Base-by-base conservation (phyloP, 495 filamentous ascomycete genomes). In the Bryoglossum gracile region DNA sequence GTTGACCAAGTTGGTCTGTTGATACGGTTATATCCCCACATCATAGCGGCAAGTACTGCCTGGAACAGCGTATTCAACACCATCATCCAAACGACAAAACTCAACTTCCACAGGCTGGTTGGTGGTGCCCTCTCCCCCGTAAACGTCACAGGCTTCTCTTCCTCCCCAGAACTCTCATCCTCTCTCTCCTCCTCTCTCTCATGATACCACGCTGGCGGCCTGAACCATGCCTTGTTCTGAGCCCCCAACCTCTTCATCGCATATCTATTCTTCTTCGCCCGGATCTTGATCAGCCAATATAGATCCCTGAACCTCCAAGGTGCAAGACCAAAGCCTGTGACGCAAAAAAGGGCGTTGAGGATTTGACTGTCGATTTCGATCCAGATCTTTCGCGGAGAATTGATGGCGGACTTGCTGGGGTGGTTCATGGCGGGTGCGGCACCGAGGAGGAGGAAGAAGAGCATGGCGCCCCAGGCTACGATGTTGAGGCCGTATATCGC, bases 381-480 rank as follows among this genome's bases (percentile, higher is more conserved):
- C 89, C 88, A 94, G 46, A 81, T 78, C 13, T 82, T 70, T 6
- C 85, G 77, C 0, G 82, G 76, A 0, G 78, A 83, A 54, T 89
- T 17, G 35, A 47, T 51, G 17, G 36, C 40, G 24, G 43, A 48
- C 8, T 85, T 91, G 11, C 56, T 70, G 4, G 80, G 82, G 43
- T 72, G 72, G 65, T 85, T 88, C 88, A 91, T 90, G 56, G 80
- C 79, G 0, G 87, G 83, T 1, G 80, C 73, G 8, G 83, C 88
- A 55, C 82, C 81, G 65, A 75, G 77, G 48, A 94, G 73, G 14
- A 94, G 76, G 14, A 94, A 71, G 70, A 94, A 90, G n/a, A 94
- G 72, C 89, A 94, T 94, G 34, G 81, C 85, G 40, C 88, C 89
- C 88, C 89, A 94, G 5, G 88, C 88, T 4, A 94, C 72, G 2